Evolutionary conservation across 768 basidiomycete species (phyloP).

Genomic region (Tylopilus sp.): DNA sequence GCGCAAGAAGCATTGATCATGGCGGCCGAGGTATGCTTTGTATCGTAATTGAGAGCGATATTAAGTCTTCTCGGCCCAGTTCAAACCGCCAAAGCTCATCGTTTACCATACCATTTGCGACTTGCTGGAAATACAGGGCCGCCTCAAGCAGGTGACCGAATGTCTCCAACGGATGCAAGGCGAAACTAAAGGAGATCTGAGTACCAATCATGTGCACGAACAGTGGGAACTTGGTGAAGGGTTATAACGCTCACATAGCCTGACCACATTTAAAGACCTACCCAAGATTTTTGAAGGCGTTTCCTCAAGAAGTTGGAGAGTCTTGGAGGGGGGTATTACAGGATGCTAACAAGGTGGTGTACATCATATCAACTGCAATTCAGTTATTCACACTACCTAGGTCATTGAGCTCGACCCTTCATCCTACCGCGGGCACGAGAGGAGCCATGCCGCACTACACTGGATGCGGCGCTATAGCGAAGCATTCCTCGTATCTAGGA

Average conservation of each 20-base stretch:
- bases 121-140: neutral
- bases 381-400: neutral
- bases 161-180: neutral
- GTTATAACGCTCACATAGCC: no score
- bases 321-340: neutral
- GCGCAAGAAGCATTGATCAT: neutral
- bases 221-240: slow-evolving; percentile 1
- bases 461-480: neutral
- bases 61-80: neutral
- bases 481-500: neutral
- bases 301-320: neutral
- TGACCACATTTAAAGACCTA: neutral
- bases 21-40: neutral
- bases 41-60: no score
- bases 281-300: neutral
- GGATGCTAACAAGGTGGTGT: slow-evolving; percentile 6
- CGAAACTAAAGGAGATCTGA: neutral
- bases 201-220: neutral
- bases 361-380: no score
- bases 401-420: neutral
- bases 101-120: neutral
- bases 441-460: neutral
- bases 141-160: neutral
- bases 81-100: neutral
- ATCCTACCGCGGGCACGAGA: neutral